Base-by-base conservation (phyloP, 1,284 basidiomycete genomes). In the Pseudozyma hubeiensis region DNA sequence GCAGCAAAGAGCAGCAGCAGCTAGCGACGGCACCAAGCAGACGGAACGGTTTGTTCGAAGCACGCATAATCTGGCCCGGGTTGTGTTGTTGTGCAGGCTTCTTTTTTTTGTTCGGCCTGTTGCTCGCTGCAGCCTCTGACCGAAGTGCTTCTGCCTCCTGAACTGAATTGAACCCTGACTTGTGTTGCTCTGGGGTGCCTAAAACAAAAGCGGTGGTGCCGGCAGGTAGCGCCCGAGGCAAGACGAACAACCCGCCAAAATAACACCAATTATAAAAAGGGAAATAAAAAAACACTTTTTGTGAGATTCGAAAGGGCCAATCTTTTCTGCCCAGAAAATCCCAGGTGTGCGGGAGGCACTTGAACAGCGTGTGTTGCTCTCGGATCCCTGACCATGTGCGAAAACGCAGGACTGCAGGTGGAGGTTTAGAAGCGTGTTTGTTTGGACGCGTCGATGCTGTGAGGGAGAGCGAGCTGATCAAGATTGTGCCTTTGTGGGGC, bases 121-220 rank as follows among this genome's bases (percentile, higher is more conserved):
- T 10, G 29, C 9, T 19, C 41, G 33, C 33, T 53, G 41, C 40
- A 44, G 52, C 41, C 30, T n/a, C 40, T 33, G 41, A 35, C 51
- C 40, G 14, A 7, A 24, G 24, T 37, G 35, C 33, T 46, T 47
- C 24, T 34, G 58, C 53, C 58, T 54, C 64, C 64, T 61, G 50
- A 60, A 29, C 43, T 60, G 64, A 61, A 61, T 49, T 58, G 24
- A 24, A 24, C 24, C 24, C 24, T 24, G 24, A 24, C 24, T 24
- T 24, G 24, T 24, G 24, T 53, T 55, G 53, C 44, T 44, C 53
- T 53, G 8, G 9, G 16, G 31, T 35, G 16, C n/a, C 5, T 31
- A 17, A 4, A 19, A n/a, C n/a, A n/a, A 19, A 24, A n/a, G 16
- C 14, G 24, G 24, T 24, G 24, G 24, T 24, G 24, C 24, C 24